phyloP scores from a whole-genome alignment of 1,139 yeast species.

The Saccharomyces hybrid region DNA sequence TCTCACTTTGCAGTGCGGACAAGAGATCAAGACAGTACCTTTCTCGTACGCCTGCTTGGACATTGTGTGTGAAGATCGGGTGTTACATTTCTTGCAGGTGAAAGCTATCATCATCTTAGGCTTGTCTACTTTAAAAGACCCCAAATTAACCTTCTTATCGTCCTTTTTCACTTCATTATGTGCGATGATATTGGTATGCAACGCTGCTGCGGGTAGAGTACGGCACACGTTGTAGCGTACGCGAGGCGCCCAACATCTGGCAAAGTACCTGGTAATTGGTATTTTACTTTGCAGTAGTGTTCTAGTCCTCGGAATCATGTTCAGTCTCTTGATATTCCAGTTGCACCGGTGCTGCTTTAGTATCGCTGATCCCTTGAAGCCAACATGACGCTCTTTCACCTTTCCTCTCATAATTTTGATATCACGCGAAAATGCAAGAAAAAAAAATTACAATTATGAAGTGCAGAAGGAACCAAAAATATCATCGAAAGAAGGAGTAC shows the following conservation, averaged over 20 bases:
- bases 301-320: background rate
- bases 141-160: slow-evolving; percentile 9
- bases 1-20: slow-evolving; percentile 84
- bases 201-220: background rate
- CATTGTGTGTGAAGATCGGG: slow-evolving; percentile 77
- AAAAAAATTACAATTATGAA: background rate
- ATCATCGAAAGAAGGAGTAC: background rate
- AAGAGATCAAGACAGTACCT: slow-evolving; percentile 84
- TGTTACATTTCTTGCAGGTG: slow-evolving; percentile 82
- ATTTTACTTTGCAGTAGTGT: background rate
- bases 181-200: background rate
- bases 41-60: slow-evolving; percentile 84
- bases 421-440: background rate
- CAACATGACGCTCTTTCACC: background rate
- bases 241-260: background rate
- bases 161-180: background rate
- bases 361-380: background rate
- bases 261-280: background rate
- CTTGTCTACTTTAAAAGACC: slow-evolving; percentile 43
- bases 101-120: slow-evolving; percentile 83
- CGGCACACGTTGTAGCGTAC: background rate
- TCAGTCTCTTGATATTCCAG: background rate
- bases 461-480: background rate
- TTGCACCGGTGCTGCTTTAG: background rate
- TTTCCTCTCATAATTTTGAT: background rate